These are phyloP conservation scores for Garcia nutans DNA, from an alignment of 345 rosid species.

Conservation along the genomic window DNA sequence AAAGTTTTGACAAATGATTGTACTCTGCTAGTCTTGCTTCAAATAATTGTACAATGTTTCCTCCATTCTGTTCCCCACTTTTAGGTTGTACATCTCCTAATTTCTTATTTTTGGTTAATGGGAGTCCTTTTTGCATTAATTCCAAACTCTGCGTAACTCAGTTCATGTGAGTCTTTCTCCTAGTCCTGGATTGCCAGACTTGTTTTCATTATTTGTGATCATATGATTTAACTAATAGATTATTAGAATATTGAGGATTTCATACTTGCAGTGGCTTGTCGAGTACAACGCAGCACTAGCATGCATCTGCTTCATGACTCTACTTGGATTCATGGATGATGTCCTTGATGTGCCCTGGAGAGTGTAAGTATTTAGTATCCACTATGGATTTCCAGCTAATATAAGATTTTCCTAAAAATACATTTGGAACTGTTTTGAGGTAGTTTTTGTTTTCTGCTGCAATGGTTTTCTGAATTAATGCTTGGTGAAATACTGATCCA, in stretches of 20 bases:
- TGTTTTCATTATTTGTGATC: not conserved
- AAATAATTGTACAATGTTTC: too few species aligned
- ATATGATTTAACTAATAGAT: too few species aligned
- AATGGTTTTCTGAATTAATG: slow-evolving; percentile 8
- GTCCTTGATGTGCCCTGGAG: slow-evolving; percentile 99
- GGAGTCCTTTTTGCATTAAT: not conserved
- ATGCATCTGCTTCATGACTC: slow-evolving; percentile 93
- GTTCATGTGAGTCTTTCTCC: not conserved
- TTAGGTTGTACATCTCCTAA: not conserved
- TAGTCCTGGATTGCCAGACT: not conserved
- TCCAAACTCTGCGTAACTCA: not conserved
- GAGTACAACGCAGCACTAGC: slow-evolving; percentile 96
- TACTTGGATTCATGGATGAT: slow-evolving; percentile 94
- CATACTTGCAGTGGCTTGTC: slow-evolving; percentile 84
- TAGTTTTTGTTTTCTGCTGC: too few species aligned
- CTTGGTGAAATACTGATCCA: slow-evolving; percentile 4
- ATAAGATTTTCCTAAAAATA: not conserved
- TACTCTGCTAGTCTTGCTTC: not conserved
- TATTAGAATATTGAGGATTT: not conserved
- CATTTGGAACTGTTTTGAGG: not conserved
- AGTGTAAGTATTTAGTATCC: slow-evolving; percentile 65
- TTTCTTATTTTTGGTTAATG: not conserved
- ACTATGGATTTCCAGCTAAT: not conserved
- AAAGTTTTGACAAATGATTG: too few species aligned
- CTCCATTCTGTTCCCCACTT: not conserved